Conservation (phyloP, 345 rosid genomes). For the Microthlaspi erraticum region DNA sequence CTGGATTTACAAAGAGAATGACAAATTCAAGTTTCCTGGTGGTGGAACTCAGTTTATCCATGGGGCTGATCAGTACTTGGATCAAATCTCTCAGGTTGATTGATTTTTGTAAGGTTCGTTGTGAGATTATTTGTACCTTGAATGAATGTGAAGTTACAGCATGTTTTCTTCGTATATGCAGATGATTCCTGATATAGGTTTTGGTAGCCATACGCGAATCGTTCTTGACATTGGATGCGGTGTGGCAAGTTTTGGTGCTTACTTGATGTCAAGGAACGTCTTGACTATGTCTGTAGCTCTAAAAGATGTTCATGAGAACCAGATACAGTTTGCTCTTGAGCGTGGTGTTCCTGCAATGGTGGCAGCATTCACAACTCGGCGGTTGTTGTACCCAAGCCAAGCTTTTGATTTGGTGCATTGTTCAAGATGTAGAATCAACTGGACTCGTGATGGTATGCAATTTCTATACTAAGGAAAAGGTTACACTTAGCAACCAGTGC, state of each 20-base stretch:
- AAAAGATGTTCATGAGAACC: conserved; percentile 99
- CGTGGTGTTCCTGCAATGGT: conserved; percentile 99
- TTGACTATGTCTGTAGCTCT: conserved; percentile 92
- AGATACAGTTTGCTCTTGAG: conserved; percentile 98
- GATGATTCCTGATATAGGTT: conserved; percentile 85
- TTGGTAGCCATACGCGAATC: conserved; percentile 76
- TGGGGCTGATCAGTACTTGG: conserved; percentile 88
- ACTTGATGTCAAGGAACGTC: conserved; percentile 75
- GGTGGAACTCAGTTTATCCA: conserved; percentile 99
- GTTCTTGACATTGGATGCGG: conserved; percentile 95
- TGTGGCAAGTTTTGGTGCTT: conserved; percentile 99
- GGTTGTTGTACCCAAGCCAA: conserved; percentile 88
- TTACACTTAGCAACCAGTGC: conserved; percentile 15
- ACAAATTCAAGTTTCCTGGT: conserved; percentile 94
- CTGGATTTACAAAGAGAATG: conserved; percentile 76
- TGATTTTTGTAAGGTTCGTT: background rate
- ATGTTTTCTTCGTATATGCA: conserved; percentile 38
- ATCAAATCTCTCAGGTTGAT: conserved; percentile 79
- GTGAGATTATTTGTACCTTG: conserved; percentile 14
- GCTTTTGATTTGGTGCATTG: conserved; percentile 97
- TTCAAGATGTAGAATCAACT: conserved; percentile 97
- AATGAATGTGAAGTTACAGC: conserved; percentile 24
- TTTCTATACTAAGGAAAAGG: conserved; percentile 1
- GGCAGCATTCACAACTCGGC: conserved; percentile 85
- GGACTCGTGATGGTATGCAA: conserved; percentile 95